These are phyloP conservation scores for Trichoderma koningii DNA, from an alignment of 2,329 filamentous ascomycete species.

Conservation along the genomic window DNA sequence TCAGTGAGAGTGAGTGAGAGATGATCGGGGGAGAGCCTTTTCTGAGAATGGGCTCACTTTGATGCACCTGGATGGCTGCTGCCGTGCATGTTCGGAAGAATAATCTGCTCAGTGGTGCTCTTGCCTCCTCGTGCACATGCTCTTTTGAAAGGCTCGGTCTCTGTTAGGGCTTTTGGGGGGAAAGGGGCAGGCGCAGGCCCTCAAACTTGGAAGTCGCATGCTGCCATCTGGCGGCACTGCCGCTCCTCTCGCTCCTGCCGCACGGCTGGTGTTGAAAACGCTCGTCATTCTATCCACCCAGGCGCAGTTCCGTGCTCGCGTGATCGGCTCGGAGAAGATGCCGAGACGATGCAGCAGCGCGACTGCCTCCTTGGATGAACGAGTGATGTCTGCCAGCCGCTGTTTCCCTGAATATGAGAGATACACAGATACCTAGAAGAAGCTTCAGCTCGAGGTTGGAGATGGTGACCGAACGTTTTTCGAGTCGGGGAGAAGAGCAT, in stretches of 20 bases:
- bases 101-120: neutral
- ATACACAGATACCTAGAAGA: neutral
- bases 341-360: neutral
- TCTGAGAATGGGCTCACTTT: neutral
- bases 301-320: neutral
- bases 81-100: neutral
- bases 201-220: neutral
- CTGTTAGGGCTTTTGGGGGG: neutral
- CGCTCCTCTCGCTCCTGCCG: slow-evolving; percentile 3
- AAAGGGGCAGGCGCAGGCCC: neutral
- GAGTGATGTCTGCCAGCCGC: neutral
- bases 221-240: slow-evolving; percentile 22
- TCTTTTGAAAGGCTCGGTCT: neutral
- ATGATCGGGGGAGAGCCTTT: neutral
- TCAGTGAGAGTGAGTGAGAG: neutral
- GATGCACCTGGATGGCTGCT: slow-evolving; percentile 14
- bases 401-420: neutral
- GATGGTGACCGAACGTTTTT: neutral
- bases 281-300: neutral
- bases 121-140: slow-evolving; percentile 15
- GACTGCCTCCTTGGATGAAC: neutral
- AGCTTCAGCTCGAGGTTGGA: neutral
- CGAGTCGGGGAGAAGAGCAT: neutral
- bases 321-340: neutral
- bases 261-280: neutral